phyloP scores from a whole-genome alignment of 257 asterid genomes.

The Cinchona pubescens region DNA sequence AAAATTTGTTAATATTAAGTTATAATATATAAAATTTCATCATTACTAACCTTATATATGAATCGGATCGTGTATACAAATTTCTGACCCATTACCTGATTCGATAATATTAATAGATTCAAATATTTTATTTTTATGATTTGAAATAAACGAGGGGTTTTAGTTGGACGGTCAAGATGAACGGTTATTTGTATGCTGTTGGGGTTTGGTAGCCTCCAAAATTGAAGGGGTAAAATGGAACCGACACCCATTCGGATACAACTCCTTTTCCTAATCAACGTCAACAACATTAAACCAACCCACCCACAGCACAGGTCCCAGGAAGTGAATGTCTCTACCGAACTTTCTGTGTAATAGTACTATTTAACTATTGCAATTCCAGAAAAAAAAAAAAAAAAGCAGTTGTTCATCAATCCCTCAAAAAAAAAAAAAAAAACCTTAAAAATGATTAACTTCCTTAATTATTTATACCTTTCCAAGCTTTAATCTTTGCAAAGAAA shows the following conservation, averaged over 20 bases:
- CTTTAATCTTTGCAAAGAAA: neutral
- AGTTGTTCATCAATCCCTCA: constrained; percentile 12
- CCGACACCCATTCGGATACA: neutral
- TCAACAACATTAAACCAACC: neutral
- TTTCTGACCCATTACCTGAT: too few species aligned
- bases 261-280: neutral
- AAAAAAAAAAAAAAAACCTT: neutral
- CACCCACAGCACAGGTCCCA: neutral
- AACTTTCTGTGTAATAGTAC: neutral
- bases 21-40: too few species aligned
- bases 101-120: too few species aligned
- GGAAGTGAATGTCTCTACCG: neutral
- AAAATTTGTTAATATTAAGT: too few species aligned
- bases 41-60: too few species aligned
- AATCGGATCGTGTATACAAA: too few species aligned
- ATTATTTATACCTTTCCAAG: neutral
- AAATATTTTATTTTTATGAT: too few species aligned
- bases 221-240: neutral
- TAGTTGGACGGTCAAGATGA: too few species aligned
- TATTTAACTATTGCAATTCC: neutral
- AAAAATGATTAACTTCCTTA: neutral
- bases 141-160: too few species aligned
- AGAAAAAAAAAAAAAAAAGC: too few species aligned
- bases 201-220: neutral
- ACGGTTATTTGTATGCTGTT: too few species aligned